Base-by-base conservation (phyloP, 768 basidiomycete genomes). In the Scleroderma bovista region DNA sequence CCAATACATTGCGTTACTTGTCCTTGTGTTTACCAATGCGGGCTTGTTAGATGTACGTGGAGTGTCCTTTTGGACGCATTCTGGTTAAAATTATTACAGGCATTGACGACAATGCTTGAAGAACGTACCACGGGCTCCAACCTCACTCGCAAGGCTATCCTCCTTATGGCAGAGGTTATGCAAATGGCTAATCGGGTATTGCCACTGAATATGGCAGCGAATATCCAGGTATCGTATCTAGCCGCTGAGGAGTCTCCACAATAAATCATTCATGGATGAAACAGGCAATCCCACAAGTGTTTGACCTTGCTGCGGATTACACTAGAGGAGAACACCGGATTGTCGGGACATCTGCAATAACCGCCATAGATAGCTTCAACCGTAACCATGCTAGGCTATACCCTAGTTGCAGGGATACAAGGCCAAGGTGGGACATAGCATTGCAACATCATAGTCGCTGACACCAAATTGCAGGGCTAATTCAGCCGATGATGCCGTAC, bases 361-460 rank as follows among this genome's bases (percentile, higher is more conserved):
- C 89, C 0, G 84, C 88, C 0, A 91, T 99, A 38, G 92, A 95
- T 60, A 92, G 88, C 59, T 85, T 95, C 65, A 93, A 94, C 59
- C 84, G 95, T n/a, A 93, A 96, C 66, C 79, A 80, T 50, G 71
- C 81, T 7, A 79, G 88, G 42, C 59, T 89, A 33, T 83, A 88
- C 59, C 81, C 86, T 13, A 64, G 72, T 37, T 65, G 75, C 26
- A 83, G 79, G 56, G 74, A 75, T 54, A 66, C 75, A 38, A 80
- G 90, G 33, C 83, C 82, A 48, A 77, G 89, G 89, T 87, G 54
- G 32, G 72, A 50, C 20, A 16, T 45, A 38, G 40, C 24, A 47
- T 20, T 39, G 23, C 8, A 12, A 8, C n/a, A 32, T 11, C 22
- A 29, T 48, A 32, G 32, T 23, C 4, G 26, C 47, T 37, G 15